These are phyloP conservation scores for Pilasporangium apinafurcum DNA, from an alignment of 352 stramenopile species.

Conservation along the genomic window DNA sequence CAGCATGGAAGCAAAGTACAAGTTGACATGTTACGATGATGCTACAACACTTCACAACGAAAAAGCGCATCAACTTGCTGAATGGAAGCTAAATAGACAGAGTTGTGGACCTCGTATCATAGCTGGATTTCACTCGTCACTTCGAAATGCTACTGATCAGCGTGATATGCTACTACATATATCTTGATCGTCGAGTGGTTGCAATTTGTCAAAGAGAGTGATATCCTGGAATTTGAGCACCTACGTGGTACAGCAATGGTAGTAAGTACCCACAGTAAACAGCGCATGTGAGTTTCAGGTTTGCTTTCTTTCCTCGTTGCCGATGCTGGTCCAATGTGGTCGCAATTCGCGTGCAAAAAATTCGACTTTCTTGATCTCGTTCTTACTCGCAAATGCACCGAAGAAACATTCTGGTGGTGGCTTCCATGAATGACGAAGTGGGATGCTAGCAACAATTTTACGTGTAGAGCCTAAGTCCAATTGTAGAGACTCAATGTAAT, in stretches of 20 bases:
- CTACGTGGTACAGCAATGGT: constrained; percentile 7
- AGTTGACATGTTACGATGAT: too few relatives aligned
- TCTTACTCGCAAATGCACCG: constrained; percentile 1
- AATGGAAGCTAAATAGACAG: too few relatives aligned
- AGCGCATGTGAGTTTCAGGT: background rate
- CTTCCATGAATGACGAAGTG: constrained; percentile 74
- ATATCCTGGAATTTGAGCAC: constrained; percentile 48
- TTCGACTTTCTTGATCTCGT: constrained; percentile 28
- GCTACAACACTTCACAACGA: too few relatives aligned
- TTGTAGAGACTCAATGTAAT: constrained; percentile 10
- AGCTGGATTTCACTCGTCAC: too few relatives aligned
- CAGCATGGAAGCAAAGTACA: too few relatives aligned
- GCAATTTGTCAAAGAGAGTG: constrained; percentile 13
- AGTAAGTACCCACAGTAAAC: background rate
- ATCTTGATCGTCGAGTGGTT: too few relatives aligned
- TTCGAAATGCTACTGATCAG: too few relatives aligned
- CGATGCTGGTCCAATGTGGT: constrained; percentile 51
- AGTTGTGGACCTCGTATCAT: too few relatives aligned
- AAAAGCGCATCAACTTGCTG: too few relatives aligned
- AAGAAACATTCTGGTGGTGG: constrained; percentile 62
- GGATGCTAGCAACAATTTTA: constrained; percentile 54
- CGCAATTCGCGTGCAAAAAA: constrained; percentile 67
- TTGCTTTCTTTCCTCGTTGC: constrained; percentile 33
- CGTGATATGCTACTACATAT: too few relatives aligned
- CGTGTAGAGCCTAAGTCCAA: constrained; percentile 19